A percentile compares a stretch with the other conserved stretches of the same genome.
Evolutionary conservation across 495 filamentous ascomycete species (phyloP).

Genomic region (Lasiosphaeria miniovina): DNA sequence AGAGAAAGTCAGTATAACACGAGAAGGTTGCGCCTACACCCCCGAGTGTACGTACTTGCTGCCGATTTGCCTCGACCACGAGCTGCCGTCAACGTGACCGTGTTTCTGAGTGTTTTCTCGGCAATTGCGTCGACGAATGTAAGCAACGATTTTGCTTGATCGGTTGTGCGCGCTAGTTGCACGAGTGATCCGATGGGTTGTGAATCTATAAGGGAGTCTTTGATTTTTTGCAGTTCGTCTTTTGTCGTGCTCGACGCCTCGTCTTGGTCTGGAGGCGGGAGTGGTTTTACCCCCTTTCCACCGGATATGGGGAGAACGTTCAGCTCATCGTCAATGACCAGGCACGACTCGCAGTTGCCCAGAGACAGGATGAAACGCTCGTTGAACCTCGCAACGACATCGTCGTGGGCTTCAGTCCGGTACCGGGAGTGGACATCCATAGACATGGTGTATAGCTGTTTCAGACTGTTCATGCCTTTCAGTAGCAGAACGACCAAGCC

Average conservation of each 20-base stretch:
- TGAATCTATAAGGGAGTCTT: constrained; percentile 78
- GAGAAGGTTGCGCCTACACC: no score
- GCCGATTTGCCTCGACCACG: constrained; percentile 97
- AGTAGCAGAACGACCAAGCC: constrained; percentile 86
- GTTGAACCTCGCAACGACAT: constrained; percentile 95
- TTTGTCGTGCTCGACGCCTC: constrained; percentile 62
- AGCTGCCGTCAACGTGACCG: constrained; percentile 88
- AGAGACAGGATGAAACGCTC: constrained; percentile 95
- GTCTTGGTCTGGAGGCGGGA: constrained; percentile 70
- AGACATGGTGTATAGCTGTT: constrained; percentile 93
- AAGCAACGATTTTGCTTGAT: constrained; percentile 91
- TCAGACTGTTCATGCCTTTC: constrained; percentile 95
- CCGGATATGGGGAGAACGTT: constrained; percentile 98
- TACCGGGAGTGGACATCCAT: constrained; percentile 99
- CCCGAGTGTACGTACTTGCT: constrained; percentile 36
- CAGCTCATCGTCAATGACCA: constrained; percentile 96
- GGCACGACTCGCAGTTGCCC: constrained; percentile 87
- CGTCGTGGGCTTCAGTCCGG: constrained; percentile 91
- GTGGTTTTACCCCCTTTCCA: constrained; percentile 82
- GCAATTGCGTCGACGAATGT: constrained; percentile 96
- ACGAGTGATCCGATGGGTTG: constrained; percentile 83
- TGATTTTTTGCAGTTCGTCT: constrained; percentile 80
- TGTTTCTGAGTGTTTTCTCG: constrained; percentile 91
- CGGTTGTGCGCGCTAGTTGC: constrained; percentile 80
- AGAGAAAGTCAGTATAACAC: background rate